Evolutionary conservation across 2,329 filamentous ascomycete species (phyloP).

Genomic region (Claviceps pusilla): DNA sequence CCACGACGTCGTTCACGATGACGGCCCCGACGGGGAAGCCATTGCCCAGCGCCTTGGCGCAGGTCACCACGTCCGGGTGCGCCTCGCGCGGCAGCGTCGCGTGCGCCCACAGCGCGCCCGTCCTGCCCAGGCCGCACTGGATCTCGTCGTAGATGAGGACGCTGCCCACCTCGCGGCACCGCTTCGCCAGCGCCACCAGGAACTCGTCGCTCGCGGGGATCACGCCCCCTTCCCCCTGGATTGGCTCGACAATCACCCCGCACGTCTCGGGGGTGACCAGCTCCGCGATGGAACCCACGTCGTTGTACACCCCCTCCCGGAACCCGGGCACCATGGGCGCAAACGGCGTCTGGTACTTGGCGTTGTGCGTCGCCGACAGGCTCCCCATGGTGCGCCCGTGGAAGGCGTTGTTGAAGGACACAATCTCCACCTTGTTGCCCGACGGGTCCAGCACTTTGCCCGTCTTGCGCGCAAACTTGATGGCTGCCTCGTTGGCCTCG

Average conservation of each 20-base stretch:
- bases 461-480: slow-evolving; percentile 91
- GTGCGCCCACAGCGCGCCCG: slow-evolving; percentile 85
- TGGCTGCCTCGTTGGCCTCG: slow-evolving; percentile 93
- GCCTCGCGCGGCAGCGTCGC: slow-evolving; percentile 56
- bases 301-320: slow-evolving; percentile 72
- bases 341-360: slow-evolving; percentile 94
- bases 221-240: slow-evolving; percentile 92
- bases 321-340: slow-evolving; percentile 92
- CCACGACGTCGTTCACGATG: slow-evolving; percentile 25
- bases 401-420: slow-evolving; percentile 85
- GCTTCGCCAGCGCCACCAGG: slow-evolving; percentile 63
- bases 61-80: slow-evolving; percentile 87
- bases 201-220: slow-evolving; percentile 74
- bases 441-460: slow-evolving; percentile 61
- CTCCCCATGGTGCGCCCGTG: slow-evolving; percentile 94
- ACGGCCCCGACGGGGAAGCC: slow-evolving; percentile 83
- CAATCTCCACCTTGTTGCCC: slow-evolving; percentile 64
- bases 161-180: slow-evolving; percentile 76
- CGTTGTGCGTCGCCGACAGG: slow-evolving; percentile 90
- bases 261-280: slow-evolving; percentile 77
- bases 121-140: slow-evolving; percentile 81
- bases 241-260: slow-evolving; percentile 90
- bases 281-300: slow-evolving; percentile 53
- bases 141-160: slow-evolving; percentile 94
- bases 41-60: slow-evolving; percentile 91